A percentile compares a stretch with the other conserved stretches of the same genome.
These are phyloP conservation scores for Fusarium anthophilum DNA, from an alignment of 2,329 filamentous ascomycete species.

Conservation along the genomic window DNA sequence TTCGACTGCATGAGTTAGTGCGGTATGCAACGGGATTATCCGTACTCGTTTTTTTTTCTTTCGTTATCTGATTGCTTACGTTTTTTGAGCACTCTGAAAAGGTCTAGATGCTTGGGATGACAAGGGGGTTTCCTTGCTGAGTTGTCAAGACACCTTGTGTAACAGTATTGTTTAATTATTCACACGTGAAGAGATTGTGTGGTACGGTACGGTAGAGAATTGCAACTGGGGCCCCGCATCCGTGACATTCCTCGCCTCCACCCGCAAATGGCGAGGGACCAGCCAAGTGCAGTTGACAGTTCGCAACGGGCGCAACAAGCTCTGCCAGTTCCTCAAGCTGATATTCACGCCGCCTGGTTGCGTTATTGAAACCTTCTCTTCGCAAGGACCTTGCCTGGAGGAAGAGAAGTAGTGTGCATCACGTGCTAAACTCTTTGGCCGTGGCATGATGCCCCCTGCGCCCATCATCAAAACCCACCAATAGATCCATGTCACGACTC, in stretches of 20 bases:
- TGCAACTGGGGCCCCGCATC: background rate
- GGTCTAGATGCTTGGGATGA: background rate
- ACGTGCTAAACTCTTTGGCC: background rate
- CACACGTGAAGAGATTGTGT: background rate
- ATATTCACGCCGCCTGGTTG: background rate
- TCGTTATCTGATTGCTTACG: background rate
- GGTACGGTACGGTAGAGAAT: too few relatives aligned
- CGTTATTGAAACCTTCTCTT: background rate
- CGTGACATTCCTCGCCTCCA: background rate
- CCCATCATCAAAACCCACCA: background rate
- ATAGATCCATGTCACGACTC: background rate
- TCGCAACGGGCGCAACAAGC: background rate
- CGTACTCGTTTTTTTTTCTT: background rate
- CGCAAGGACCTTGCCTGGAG: background rate
- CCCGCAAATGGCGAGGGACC: background rate
- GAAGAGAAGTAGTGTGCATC: background rate
- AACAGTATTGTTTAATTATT: background rate
- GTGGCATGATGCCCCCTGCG: background rate
- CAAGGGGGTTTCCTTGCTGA: background rate
- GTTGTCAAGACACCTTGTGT: background rate
- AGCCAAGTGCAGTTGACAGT: background rate
- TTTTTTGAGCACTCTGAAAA: background rate
- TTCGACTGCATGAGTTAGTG: background rate
- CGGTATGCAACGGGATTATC: background rate
- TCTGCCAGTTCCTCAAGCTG: background rate